Evolutionary conservation across 768 basidiomycete genomes (phyloP), one percentile per base, ranked within the genome.

Genomic region (Auriculariales sp.): DNA sequence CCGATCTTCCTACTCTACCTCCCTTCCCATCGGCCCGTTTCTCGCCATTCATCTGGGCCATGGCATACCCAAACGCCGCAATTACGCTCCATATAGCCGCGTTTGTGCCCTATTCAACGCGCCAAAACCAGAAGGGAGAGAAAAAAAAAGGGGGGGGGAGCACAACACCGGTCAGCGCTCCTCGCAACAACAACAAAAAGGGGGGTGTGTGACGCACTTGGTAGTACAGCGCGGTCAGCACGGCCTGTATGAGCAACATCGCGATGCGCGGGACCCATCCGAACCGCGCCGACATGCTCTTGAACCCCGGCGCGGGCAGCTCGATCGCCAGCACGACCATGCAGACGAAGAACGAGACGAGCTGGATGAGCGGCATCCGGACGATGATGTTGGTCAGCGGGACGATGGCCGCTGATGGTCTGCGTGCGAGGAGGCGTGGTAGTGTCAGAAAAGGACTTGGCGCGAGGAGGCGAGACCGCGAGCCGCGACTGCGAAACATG

Each of bases 81-180:
- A 89, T 73, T 47, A 88, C 58, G 22, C 85, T 87, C 72, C 79
- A 95, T 47, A 93, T 63, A 9, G 81, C 79, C 24, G 78, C 82
- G 58, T 90, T 90, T 28, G 85, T 84, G 33, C 89, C 90, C 87
- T 92, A 24, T 46, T 49, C 53, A 46, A 46, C 7, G 50, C 29
- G 36, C 22, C 36, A 39, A 17, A n/a, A n/a, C 10, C 3, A 7
- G 12, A 39, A 17, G 17, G 36, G n/a, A 1, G 19, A n/a, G n/a
- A n/a, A n/a, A n/a, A n/a, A n/a, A n/a, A n/a, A n/a, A n/a, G n/a
- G n/a, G n/a, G n/a, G n/a, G n/a, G n/a, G n/a, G n/a, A n/a, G n/a
- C n/a, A n/a, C n/a, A n/a, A n/a, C n/a, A n/a, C n/a, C n/a, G n/a
- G n/a, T n/a, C n/a, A n/a, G n/a, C n/a, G n/a, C n/a, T n/a, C n/a